Base-by-base conservation (phyloP, 2,329 filamentous ascomycete species). In the Catunica adiposa region DNA sequence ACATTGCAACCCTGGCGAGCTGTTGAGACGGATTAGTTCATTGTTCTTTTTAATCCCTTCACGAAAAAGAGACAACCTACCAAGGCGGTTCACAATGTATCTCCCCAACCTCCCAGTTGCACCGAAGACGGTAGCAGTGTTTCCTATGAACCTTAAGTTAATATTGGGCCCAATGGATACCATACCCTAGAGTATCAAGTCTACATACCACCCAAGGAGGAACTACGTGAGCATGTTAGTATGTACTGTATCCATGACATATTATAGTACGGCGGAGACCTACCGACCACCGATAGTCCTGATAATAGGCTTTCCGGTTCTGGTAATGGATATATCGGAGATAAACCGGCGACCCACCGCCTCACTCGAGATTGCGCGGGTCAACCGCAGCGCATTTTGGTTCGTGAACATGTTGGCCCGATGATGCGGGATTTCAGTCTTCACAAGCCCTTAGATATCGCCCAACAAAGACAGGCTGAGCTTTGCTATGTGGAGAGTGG, bases 111-210 rank as follows among this genome's bases (percentile, higher is more conserved):
- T 90, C 61, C 92, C 92, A 60, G 89, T 96, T 66, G 92, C 92
- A 71, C 92, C 92, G 72, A 98, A 98, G 64, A 98, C 90, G 58
- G 92, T 98, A 60, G 86, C 90, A 60, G 89, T 96, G 72, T 97
- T 89, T 62, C 90, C 90, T 88, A 70, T 20, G 7, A 31, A 29
- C 9, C n/a, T 29, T 44, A 44, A n/a, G 48, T 31, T 20, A 51
- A 17, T 29, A 25, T 31, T 15, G 17, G 4, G n/a, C 6, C 20
- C 20, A 25, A 37, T n/a, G 29, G 34, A n/a, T n/a, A n/a, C n/a
- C n/a, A n/a, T 48, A n/a, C 22, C 14, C 20, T 29, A 25, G n/a
- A 23, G 25, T 50, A 22, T 11, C n/a, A 40, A n/a, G 23, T 26
- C 17, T 31, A 40, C 66, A 64, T 81, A 94, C 87, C 88, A 83